Evolutionary conservation across 129 eudicot species (phyloP), one percentile per base, ranked within the genome.

Genomic region (Lactuca sativa): DNA sequence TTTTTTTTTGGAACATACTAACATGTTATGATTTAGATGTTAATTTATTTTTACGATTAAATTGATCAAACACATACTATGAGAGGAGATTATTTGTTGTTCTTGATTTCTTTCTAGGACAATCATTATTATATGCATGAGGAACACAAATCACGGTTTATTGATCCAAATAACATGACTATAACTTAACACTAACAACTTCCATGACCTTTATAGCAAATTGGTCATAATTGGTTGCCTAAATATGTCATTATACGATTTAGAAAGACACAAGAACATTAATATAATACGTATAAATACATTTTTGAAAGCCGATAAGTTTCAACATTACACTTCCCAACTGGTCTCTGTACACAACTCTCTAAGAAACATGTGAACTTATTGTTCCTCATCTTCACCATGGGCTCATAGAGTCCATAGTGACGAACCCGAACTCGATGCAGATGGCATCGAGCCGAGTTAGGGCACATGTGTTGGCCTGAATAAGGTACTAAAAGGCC

Each of bases 401-500:
- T 5, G 76, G 14, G 76, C 31, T 31, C 16, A n/a, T 65, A 69
- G 56, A 48, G 74, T 63, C 16, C 49, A 74, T 15, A 75, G 37
- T 4, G 56, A 9, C 17, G 72, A 55, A 55, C 34, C 48, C 21
- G 68, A 74, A 15, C 69, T 62, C 9, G 80, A 76, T 53, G 80
- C 51, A 41, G 80, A 68, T 17, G 74, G 49, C 58, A 54, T 66
- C 34, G 44, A 51, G 37, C 57, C 71, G 5, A 68, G 40, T 70
- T 71, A 81, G 6, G 86, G 34, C 71, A 77, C 78, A 2, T 66
- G 25, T 48, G 88, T 71, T 56, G 89, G 77, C 61, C 89, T 73
- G 61, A 90, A 90, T 72, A 90, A 77, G 51, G 74, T 72, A 64
- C 85, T 90, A 30, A 90, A 67, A 12, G 97, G 91, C 97, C 95